Evolutionary conservation across 176 grass and related monocot genomes (phyloP), one percentile per base, ranked within the genome.

Genomic region (Musa itinerans): DNA sequence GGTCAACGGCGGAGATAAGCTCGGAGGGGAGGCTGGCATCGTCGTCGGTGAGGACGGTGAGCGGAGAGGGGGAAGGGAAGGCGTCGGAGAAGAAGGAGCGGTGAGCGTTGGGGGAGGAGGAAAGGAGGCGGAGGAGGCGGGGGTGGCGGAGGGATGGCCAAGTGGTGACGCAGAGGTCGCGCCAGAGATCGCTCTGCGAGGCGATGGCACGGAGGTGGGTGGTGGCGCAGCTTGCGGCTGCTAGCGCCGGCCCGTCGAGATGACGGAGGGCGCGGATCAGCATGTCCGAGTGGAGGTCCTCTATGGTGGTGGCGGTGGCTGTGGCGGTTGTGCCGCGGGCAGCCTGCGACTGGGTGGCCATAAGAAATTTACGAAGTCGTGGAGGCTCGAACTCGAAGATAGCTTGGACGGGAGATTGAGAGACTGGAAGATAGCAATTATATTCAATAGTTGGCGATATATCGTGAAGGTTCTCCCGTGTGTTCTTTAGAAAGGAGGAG

Each of bases 1-100:
- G 83, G 85, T 99, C 88, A 2, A 99, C 85, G 11, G 91, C 91
- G 16, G 88, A 94, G 70, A 99, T 71, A 53, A 99, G 86, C 61
- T 84, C 78, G 14, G 16, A 0, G 0, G 84, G 88, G 13, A 81
- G 82, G 27, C 16, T 0, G 53, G 1, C 1, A 8, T 51, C 11
- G 12, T 11, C 0, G 55, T 25, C 59, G 10, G 66, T 0, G 11
- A 77, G 9, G 2, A 19, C 21, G 69, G 69, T 34, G 76, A 71
- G 11, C 23, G 10, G 73, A 23, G 53, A 67, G 8, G 87, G 94
- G 75, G 88, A 88, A 51, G 90, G 84, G 88, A 94, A 89, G 65
- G 78, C 86, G 80, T 93, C 90, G 57, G 84, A 76, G 84, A 94
- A 94, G 76, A 99, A 80, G 67, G 80, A 81, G 10, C 81, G 81